Evolutionary conservation across 2,329 filamentous ascomycete species (phyloP), one percentile per base, ranked within the genome.

Genomic region (Trichothecium roseum): DNA sequence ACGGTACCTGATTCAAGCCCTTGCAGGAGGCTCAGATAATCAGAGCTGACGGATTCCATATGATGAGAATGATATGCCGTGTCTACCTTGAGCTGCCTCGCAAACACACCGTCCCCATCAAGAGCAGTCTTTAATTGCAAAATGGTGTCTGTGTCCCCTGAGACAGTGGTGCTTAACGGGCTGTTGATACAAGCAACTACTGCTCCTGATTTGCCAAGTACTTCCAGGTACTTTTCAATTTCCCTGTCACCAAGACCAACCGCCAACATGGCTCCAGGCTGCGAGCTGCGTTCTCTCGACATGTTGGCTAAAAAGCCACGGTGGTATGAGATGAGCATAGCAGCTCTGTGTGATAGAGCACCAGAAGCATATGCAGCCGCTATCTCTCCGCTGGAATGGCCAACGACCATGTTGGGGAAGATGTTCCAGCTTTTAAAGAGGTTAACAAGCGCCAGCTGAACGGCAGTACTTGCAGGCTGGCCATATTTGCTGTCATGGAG

Each of bases 31-130:
- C n/a, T n/a, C n/a, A n/a, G n/a, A n/a, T n/a, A n/a, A n/a, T n/a
- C n/a, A n/a, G n/a, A n/a, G n/a, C n/a, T n/a, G n/a, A 46, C 3
- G 37, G 33, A 27, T 10, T 32, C 14, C 66, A 71, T 71, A 42
- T 69, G 67, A 1, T 54, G 55, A 0, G 66, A 70, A 45, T 71
- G 67, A 34, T 70, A 71, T 0, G 66, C 67, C 0, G 56, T 64
- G 30, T 68, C 62, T 1, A 70, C 57, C 2, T 45, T 42, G 6
- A 71, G 47, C 1, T 53, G 10, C 2, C 59, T 48, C 0, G 54
- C 52, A 34, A 63, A 63, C 34, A 45, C 57, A 2, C 47, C 31
- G 3, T 37, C 36, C 5, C 36, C 42, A 4, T 49, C 39, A 1
- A 53, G 28, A 1, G 49, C 12, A 2, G 33, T 36, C 30, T 47